These are phyloP conservation scores for Rostrohypoxylon terebratum DNA, from an alignment of 495 filamentous ascomycete genomes.

Conservation along the genomic window DNA sequence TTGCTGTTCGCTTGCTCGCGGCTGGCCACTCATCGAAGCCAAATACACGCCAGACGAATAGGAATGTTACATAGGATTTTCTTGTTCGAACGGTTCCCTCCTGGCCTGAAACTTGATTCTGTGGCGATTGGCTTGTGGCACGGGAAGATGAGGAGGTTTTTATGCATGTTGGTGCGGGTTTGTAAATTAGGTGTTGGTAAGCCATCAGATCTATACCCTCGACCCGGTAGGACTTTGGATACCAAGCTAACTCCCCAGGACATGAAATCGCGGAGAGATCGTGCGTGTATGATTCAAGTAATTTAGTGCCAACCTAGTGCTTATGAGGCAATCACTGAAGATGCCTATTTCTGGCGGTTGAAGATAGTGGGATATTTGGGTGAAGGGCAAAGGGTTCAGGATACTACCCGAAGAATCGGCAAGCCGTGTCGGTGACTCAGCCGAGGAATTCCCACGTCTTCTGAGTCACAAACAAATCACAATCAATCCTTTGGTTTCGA, in stretches of 20 bases:
- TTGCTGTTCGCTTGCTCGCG: slow-evolving; percentile 7
- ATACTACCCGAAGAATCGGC: slow-evolving; percentile 19
- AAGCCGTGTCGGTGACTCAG: slow-evolving; percentile 13
- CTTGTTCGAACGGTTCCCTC: slow-evolving; percentile 9
- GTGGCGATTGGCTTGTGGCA: neutral
- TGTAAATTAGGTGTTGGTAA: slow-evolving; percentile 1
- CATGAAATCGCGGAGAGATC: slow-evolving; percentile 11
- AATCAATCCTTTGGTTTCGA: neutral
- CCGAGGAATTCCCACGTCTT: neutral
- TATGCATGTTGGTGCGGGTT: slow-evolving; percentile 43
- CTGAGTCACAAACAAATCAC: neutral
- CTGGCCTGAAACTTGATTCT: neutral
- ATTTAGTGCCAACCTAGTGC: neutral
- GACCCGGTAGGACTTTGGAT: neutral
- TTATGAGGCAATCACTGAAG: neutral
- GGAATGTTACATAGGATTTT: slow-evolving; percentile 18
- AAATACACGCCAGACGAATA: slow-evolving; percentile 13
- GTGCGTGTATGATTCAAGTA: neutral
- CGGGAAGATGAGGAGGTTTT: neutral
- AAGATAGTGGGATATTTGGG: neutral
- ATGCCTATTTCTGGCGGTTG: neutral
- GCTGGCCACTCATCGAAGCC: neutral
- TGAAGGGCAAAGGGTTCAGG: neutral
- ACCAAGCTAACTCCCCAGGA: neutral
- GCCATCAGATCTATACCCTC: neutral